phyloP scores from a whole-genome alignment of 2,329 filamentous ascomycete genomes.

The Stagonosporopsis rhizophila region DNA sequence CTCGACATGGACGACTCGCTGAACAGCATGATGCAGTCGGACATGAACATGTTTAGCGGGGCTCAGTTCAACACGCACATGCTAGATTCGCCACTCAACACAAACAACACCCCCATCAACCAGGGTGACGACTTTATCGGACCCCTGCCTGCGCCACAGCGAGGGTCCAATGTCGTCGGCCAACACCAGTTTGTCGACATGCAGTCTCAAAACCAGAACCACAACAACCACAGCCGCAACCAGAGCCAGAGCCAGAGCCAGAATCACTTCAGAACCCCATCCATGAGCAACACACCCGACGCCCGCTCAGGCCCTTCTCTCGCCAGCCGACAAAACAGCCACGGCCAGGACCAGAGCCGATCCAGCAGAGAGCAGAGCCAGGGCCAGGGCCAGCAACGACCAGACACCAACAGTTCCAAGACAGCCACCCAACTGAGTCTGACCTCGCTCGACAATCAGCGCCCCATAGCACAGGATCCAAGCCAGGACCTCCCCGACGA shows the following conservation, averaged over 20 bases:
- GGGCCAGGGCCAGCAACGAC: conserved; percentile 16
- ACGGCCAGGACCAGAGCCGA: conserved; percentile 36
- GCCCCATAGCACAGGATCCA: conserved; percentile 32
- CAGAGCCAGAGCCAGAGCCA: conserved; percentile 31
- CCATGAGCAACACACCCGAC: conserved; percentile 42
- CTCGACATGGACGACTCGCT: conserved; percentile 53
- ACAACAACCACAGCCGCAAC: neutral
- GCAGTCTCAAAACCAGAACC: conserved; percentile 31
- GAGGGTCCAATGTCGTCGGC: conserved; percentile 32
- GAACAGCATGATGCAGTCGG: conserved; percentile 46
- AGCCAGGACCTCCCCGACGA: conserved; percentile 33
- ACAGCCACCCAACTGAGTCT: conserved; percentile 35
- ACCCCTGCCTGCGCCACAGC: conserved; percentile 41
- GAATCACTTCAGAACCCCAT: conserved; percentile 29
- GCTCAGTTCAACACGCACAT: conserved; percentile 49
- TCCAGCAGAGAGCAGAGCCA: conserved; percentile 37
- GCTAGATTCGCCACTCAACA: conserved; percentile 51
- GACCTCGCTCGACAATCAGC: conserved; percentile 35
- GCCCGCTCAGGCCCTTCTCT: conserved; percentile 31
- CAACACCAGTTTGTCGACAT: conserved; percentile 7
- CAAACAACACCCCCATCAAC: conserved; percentile 17
- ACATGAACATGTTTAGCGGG: conserved; percentile 51
- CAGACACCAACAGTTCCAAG: conserved; percentile 24
- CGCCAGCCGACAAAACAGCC: conserved; percentile 34
- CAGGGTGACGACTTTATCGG: conserved; percentile 36